phyloP scores from a whole-genome alignment of 805 yeast genomes.

The Candida maltosa region DNA sequence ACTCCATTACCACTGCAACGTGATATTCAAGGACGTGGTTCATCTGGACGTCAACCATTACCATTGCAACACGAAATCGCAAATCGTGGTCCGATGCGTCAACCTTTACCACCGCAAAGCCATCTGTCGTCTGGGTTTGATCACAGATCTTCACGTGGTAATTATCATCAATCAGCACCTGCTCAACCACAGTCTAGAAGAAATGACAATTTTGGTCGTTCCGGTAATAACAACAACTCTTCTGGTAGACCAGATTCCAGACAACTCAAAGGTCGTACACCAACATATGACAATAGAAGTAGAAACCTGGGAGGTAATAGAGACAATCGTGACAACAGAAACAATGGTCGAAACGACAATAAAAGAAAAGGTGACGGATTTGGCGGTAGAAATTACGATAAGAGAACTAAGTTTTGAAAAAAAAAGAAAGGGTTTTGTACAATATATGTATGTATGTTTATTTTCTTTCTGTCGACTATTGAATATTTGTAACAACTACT shows the following conservation, averaged over 20 bases:
- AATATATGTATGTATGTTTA: too few relatives aligned
- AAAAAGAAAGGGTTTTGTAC: not conserved
- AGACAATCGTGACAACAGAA: not conserved
- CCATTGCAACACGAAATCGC: too few relatives aligned
- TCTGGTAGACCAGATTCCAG: constrained; percentile 1
- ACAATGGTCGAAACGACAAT: constrained; percentile 13
- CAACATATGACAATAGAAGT: constrained; percentile 2
- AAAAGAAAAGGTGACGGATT: constrained; percentile 23
- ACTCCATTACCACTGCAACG: too few relatives aligned
- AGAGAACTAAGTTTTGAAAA: constrained; percentile 24
- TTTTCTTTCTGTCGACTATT: too few relatives aligned
- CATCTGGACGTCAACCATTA: constrained; percentile 1
- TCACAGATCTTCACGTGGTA: too few relatives aligned
- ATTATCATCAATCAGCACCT: constrained; percentile 10
- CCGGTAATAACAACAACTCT: not conserved
- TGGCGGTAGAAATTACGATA: constrained; percentile 23
- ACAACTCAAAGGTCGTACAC: not conserved
- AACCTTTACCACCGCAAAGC: too few relatives aligned
- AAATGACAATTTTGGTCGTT: constrained; percentile 4
- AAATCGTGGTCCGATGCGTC: too few relatives aligned
- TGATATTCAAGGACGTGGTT: too few relatives aligned
- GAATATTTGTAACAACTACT: too few relatives aligned
- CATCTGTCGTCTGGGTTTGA: too few relatives aligned
- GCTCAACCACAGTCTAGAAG: constrained; percentile 7
- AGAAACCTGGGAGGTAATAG: not conserved